phyloP scores from a whole-genome alignment of 305 asterid species.

The Plantago rigida region DNA sequence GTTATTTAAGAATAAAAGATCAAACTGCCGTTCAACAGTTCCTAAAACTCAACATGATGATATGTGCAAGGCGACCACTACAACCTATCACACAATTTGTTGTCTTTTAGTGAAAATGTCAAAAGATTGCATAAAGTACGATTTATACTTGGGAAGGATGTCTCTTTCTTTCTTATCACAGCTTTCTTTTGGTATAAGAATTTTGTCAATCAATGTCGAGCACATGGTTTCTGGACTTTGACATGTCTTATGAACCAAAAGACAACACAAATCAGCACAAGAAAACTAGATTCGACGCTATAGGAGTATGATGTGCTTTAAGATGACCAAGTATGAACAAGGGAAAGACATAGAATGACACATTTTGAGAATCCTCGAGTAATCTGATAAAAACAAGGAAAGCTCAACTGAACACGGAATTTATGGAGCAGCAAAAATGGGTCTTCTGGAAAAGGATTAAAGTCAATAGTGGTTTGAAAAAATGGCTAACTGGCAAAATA shows the following conservation, averaged over 20 bases:
- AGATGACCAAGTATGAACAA: background rate
- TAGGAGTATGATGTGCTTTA: background rate
- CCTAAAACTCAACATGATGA: background rate
- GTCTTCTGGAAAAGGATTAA: background rate
- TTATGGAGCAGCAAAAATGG: background rate
- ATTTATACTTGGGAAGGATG: too few species aligned
- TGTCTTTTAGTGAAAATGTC: background rate
- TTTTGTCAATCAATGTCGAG: too few species aligned
- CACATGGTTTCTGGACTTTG: too few species aligned
- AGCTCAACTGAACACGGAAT: background rate
- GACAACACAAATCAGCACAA: too few species aligned
- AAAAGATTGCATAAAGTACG: background rate
- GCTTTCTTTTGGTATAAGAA: too few species aligned
- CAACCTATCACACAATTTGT: too few species aligned
- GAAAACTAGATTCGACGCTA: background rate
- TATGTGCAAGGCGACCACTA: background rate
- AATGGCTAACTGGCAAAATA: too few species aligned
- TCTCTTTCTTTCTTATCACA: too few species aligned
- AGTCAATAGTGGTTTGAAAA: background rate
- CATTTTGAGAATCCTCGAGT: too few species aligned
- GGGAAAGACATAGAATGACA: background rate
- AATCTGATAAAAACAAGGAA: too few species aligned
- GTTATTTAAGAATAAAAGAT: constrained; percentile 20
- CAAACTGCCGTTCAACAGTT: constrained; percentile 12
- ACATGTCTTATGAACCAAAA: too few species aligned